Evolutionary conservation across 2,329 filamentous ascomycete species (phyloP), one percentile per base, ranked within the genome.

Genomic region (Cryphonectria parasitica): DNA sequence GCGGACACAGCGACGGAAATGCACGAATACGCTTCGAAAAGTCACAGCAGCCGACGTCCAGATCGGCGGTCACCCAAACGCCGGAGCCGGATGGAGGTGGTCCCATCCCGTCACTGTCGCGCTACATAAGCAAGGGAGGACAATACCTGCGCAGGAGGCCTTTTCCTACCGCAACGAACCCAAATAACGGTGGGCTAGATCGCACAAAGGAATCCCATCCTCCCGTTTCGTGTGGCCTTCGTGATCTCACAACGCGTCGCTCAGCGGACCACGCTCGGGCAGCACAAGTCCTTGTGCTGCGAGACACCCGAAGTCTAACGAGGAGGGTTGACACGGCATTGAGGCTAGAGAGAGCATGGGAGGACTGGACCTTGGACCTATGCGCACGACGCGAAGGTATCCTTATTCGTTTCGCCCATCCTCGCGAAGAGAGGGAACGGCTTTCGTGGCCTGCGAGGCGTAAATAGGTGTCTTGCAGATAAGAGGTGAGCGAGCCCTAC

Each of bases 301-400:
- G 56, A 64, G 39, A 64, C 43, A 70, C 56, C 62, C 45, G 66
- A 66, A 31, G 65, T 67, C 71, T 36, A 61, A 69, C 71, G 60
- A 61, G 31, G 41, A 34, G 8, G 41, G 41, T 17, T 17, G 62
- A 11, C 17, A n/a, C 28, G 25, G 19, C 41, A 25, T 62, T 66
- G 71, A 67, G 61, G 68, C 71, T 70, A 41, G 58, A 64, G 34
- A 62, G 34, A 68, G 65, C 71, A 72, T 58, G 39, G 67, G 65
- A 62, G 34, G 61, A 65, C 28, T 5, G 39, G 60, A 54, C 25
- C 39, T 19, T 49, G 62, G 2, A 19, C 19, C 17, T 52, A 22
- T 36, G 43, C 25, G 4, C 41, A 34, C n/a, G 17, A 64, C 39
- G 63, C 13, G 28, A 64, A 17, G 43, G 34, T 43, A 34, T 49